A percentile compares a stretch with the other conserved stretches of the same genome.
Conservation (phyloP, 2,329 filamentous ascomycete species). For the Plenodomus tracheiphilus region DNA sequence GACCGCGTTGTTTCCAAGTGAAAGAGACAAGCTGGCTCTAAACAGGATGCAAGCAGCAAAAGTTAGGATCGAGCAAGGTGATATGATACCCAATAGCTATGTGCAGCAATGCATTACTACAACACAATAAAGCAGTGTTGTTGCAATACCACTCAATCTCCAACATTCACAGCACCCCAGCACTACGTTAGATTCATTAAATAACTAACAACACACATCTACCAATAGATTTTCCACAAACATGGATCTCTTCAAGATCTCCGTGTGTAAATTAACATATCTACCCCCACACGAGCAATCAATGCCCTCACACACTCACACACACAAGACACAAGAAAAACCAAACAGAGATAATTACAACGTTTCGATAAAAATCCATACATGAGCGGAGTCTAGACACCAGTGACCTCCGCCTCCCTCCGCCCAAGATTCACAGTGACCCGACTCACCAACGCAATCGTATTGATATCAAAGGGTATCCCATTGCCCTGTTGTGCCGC, state of each 20-base stretch:
- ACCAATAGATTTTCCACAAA: background rate
- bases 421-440: constrained; percentile 41
- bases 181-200: too few relatives aligned
- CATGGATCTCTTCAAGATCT: background rate
- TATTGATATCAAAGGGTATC: constrained; percentile 42
- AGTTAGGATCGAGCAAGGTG: background rate
- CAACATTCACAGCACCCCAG: too few relatives aligned
- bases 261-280: too few relatives aligned
- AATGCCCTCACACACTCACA: constrained; percentile 4
- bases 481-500: constrained; percentile 8
- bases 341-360: constrained; percentile 1
- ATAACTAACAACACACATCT: background rate
- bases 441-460: constrained; percentile 36
- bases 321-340: background rate
- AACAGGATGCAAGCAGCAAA: background rate
- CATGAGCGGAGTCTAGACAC: constrained; percentile 1
- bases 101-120: background rate
- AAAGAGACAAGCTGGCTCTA: background rate
- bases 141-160: too few relatives aligned
- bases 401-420: constrained; percentile 26
- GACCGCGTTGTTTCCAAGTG: background rate
- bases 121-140: background rate
- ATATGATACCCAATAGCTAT: constrained; percentile 9
- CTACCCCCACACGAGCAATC: constrained; percentile 10
- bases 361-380: background rate